Conservation (phyloP, 2,329 filamentous ascomycete species). For the Sporothrix humicola region DNA sequence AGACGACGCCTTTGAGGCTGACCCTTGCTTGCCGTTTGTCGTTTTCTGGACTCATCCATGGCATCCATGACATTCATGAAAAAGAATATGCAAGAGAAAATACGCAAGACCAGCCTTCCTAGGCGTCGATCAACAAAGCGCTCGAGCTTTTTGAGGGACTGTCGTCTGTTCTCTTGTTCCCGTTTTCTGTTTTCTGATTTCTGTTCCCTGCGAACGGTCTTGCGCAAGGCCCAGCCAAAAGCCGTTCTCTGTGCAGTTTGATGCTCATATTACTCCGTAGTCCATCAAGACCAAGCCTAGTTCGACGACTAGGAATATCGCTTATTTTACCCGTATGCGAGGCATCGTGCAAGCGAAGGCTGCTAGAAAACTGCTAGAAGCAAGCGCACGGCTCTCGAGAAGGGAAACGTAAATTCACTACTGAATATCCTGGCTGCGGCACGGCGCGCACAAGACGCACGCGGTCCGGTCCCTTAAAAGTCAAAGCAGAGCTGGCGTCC, state of each 20-base stretch:
- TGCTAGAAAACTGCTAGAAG: background rate
- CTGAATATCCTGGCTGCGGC: background rate
- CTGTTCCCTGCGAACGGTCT: background rate
- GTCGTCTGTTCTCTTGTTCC: background rate
- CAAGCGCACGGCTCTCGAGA: background rate
- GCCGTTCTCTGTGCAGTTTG: background rate
- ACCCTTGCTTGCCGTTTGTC: background rate
- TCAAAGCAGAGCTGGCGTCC: background rate
- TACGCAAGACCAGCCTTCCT: slow-evolving; percentile 13
- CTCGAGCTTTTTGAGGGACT: background rate
- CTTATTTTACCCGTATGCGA: background rate
- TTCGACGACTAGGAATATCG: background rate
- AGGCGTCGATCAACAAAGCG: slow-evolving; percentile 16
- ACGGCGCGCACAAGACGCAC: slow-evolving; percentile 15
- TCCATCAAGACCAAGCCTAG: no score
- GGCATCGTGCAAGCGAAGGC: background rate
- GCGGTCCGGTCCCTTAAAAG: background rate
- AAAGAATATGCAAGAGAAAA: background rate
- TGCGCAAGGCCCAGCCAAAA: background rate
- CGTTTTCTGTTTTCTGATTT: no score
- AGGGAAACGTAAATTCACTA: no score
- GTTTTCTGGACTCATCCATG: no score
- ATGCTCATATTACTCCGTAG: background rate
- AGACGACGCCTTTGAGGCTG: background rate
- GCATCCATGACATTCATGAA: no score